phyloP scores from a whole-genome alignment of 345 rosid species.

The Boechera divaricarpa region DNA sequence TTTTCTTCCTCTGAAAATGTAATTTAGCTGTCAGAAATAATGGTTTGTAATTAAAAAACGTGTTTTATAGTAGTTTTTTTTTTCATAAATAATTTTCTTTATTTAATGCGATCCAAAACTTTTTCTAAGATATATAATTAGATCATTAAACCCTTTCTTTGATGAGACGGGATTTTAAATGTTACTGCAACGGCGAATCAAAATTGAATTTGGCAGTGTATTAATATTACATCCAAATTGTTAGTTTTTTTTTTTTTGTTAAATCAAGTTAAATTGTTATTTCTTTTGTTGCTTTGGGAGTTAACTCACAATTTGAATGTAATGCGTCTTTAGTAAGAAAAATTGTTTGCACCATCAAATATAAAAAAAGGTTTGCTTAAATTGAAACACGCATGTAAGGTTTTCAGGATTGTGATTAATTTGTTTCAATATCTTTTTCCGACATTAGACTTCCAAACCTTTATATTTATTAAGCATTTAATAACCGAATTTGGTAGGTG shows the following conservation, averaged over 20 bases:
- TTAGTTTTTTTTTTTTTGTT: neutral
- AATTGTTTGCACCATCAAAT: neutral
- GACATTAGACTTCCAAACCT: conserved; percentile 4
- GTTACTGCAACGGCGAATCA: neutral
- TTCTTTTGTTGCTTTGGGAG: neutral
- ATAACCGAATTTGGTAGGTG: conserved; percentile 39
- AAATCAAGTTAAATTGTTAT: neutral
- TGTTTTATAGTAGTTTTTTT: neutral
- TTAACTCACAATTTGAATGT: conserved; percentile 5
- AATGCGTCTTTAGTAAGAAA: neutral
- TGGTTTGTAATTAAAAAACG: neutral
- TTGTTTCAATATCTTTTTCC: conserved; percentile 18
- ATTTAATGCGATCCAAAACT: neutral
- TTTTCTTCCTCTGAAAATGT: neutral
- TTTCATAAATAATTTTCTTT: neutral
- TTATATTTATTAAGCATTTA: conserved; percentile 35
- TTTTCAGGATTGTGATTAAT: conserved; percentile 10
- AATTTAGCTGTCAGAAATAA: neutral
- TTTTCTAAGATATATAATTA: neutral
- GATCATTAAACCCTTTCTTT: neutral
- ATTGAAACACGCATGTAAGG: conserved; percentile 20
- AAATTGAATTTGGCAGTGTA: neutral
- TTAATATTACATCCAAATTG: neutral
- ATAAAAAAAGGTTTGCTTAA: conserved; percentile 7
- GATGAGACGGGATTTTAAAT: neutral